Evolutionary conservation across 2,329 filamentous ascomycete species (phyloP), one percentile per base, ranked within the genome.

Genomic region (Aspergillus pseudotamarii): DNA sequence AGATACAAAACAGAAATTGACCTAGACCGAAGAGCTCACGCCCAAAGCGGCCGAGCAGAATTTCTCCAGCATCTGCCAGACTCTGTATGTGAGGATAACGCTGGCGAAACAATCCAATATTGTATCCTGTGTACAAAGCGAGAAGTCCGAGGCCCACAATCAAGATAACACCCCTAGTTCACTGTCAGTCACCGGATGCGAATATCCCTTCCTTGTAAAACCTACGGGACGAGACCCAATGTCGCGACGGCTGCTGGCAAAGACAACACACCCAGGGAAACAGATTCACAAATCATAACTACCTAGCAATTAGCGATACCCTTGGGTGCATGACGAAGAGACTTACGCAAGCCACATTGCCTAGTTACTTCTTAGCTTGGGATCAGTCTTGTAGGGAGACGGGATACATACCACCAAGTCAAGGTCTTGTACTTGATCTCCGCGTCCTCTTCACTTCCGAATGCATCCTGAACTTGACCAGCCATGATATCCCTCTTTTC

Each of bases 21-120:
- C 86, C 88, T 61, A 81, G 77, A 28, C 88, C 88, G 51, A 90
- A 82, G 28, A 92, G 67, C 72, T 90, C 87, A 62, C 87, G 85
- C 1, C 87, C 88, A 50, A 86, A 79, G 10, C 77, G 78, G n/a
- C 90, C 90, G 66, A 84, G 80, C 57, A 92, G 81, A 62, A 91
- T 79, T 48, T 83, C 79, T 1, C 88, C 89, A 9, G 87, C 89
- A 70, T 92, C 89, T 28, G 88, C 87, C 69, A 91, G 89, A 72
- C 87, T 88, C 55, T 86, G 83, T 51, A 91, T 83, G 21, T 86
- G 78, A 2, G 89, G 88, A 70, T 85, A 82, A 34, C 75, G 75
- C 46, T 83, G 71, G 63, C 85, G 85, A 75, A 88, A 87, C 69
- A 86, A 82, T 30, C 83, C 85, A 38, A 89, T 83, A 2, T 88